phyloP scores from a whole-genome alignment of 805 yeast genomes.

The Wickerhamiella galacta region DNA sequence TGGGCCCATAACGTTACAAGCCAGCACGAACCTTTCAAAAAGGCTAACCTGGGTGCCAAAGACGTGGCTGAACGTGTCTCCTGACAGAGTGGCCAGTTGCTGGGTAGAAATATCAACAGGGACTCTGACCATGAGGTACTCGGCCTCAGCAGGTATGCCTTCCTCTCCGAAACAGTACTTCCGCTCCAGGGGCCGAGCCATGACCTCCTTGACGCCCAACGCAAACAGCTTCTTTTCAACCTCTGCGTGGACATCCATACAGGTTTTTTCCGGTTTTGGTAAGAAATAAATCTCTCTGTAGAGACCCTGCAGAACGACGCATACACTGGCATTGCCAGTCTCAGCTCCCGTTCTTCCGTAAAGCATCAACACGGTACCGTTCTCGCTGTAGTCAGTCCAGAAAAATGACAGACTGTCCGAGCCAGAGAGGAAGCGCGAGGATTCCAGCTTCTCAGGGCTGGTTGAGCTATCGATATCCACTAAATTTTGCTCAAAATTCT shows the following conservation, averaged over 20 bases:
- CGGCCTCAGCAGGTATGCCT: slow-evolving; percentile 61
- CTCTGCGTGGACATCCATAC: slow-evolving; percentile 60
- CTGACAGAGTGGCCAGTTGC: slow-evolving; percentile 41
- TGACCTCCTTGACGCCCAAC: slow-evolving; percentile 43
- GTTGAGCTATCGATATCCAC: neutral
- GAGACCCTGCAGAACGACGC: slow-evolving; percentile 54
- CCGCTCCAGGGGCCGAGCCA: slow-evolving; percentile 52
- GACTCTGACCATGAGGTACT: slow-evolving; percentile 59
- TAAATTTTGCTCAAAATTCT: neutral
- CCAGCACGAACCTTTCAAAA: slow-evolving; percentile 75
- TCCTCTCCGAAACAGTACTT: slow-evolving; percentile 82
- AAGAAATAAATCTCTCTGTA: slow-evolving; percentile 59
- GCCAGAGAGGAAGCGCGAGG: neutral
- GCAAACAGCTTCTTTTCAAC: slow-evolving; percentile 47
- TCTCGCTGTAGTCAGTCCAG: slow-evolving; percentile 83
- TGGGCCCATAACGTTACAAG: slow-evolving; percentile 85
- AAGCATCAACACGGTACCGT: slow-evolving; percentile 46
- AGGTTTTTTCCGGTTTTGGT: slow-evolving; percentile 34
- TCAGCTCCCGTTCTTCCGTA: slow-evolving; percentile 63
- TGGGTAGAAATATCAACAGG: slow-evolving; percentile 35
- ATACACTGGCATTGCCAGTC: slow-evolving; percentile 36
- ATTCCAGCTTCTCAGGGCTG: neutral
- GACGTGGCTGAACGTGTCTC: slow-evolving; percentile 60
- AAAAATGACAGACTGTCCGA: slow-evolving; percentile 44
- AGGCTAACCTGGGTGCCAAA: slow-evolving; percentile 62